phyloP scores from a whole-genome alignment of 768 basidiomycete genomes.

The Auricularia auricula-judae region DNA sequence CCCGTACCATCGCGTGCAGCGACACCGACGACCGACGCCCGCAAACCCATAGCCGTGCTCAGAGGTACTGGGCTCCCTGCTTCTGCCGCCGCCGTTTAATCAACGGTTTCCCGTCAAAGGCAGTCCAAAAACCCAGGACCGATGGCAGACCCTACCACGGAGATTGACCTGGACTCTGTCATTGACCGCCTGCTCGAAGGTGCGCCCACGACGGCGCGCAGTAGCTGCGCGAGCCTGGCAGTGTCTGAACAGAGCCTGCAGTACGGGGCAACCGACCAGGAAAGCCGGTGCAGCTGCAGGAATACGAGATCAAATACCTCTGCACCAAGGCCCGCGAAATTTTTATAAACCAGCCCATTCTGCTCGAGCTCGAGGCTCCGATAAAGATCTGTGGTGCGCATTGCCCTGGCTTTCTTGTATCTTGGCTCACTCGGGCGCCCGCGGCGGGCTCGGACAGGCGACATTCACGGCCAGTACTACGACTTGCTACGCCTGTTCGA shows the following conservation, averaged over 20 bases:
- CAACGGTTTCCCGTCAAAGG: too few species aligned
- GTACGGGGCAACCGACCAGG: slow-evolving; percentile 98
- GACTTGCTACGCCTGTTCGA: slow-evolving; percentile 96
- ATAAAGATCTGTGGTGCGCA: slow-evolving; percentile 97
- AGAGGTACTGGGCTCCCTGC: too few species aligned
- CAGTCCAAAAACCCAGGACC: background rate
- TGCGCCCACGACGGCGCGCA: slow-evolving; percentile 27
- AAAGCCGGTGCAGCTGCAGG: slow-evolving; percentile 94
- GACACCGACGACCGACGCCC: too few species aligned
- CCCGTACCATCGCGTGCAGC: too few species aligned
- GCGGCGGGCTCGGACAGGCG: slow-evolving; percentile 40
- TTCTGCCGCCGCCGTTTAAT: too few species aligned
- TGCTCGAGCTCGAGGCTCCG: slow-evolving; percentile 95
- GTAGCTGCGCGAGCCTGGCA: background rate
- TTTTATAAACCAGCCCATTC: slow-evolving; percentile 97
- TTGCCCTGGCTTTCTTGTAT: slow-evolving; percentile 14
- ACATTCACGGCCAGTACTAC: slow-evolving; percentile 99
- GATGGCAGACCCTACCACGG: slow-evolving; percentile 60
- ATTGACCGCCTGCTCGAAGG: slow-evolving; percentile 98
- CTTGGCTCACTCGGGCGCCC: background rate
- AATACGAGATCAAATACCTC: slow-evolving; percentile 98
- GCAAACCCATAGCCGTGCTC: too few species aligned
- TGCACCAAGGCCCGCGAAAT: slow-evolving; percentile 99
- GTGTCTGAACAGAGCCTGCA: slow-evolving; percentile 19
- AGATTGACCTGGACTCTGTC: slow-evolving; percentile 99